These are phyloP conservation scores for Gossypium aridum DNA, from an alignment of 441 rosid species.

Conservation along the genomic window DNA sequence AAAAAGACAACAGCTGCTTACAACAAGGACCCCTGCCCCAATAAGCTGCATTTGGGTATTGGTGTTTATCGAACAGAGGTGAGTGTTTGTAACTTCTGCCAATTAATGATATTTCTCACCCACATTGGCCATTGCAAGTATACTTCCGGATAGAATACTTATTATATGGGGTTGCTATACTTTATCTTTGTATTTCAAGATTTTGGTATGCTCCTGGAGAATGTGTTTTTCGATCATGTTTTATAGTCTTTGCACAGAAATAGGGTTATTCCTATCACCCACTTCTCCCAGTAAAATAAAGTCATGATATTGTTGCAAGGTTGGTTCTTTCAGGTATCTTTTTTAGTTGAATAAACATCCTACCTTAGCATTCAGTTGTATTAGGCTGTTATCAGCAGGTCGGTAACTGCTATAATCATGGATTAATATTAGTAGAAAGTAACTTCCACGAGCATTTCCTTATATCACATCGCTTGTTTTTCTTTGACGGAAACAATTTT, in stretches of 20 bases:
- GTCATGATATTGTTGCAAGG: not conserved
- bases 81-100: slow-evolving; percentile 1
- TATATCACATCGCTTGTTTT: not conserved
- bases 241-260: not conserved
- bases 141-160: not conserved
- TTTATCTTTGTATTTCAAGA: not conserved
- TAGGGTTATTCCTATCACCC: not conserved
- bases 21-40: slow-evolving; percentile 28
- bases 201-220: not conserved
- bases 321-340: not conserved
- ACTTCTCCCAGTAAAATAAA: not conserved
- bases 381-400: not conserved
- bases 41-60: slow-evolving; percentile 34
- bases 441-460: not conserved
- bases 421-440: not conserved
- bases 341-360: not conserved
- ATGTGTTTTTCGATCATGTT: not conserved
- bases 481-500: not conserved
- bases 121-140: not conserved
- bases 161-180: not conserved
- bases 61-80: slow-evolving; percentile 44
- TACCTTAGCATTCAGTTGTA: not conserved
- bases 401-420: not conserved
- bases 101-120: not conserved
- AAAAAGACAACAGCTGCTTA: slow-evolving; percentile 26